Percentiles rank a stretch among this genome's conserved stretches.
phyloP scores from a whole-genome alignment of 495 filamentous ascomycete genomes.

The Penicillium tannophilum region DNA sequence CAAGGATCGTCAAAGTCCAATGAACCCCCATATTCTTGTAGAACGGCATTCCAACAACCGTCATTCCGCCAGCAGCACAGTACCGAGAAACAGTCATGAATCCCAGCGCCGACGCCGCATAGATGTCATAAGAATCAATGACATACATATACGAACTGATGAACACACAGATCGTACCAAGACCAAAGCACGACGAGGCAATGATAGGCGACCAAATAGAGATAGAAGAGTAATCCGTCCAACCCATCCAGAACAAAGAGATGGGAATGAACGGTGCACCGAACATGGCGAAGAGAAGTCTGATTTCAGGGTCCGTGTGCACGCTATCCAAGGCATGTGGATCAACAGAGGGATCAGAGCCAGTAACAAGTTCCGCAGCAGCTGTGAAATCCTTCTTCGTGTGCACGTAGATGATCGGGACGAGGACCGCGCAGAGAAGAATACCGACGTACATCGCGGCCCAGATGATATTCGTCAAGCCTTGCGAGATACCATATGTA shows the following conservation, averaged over 20 bases:
- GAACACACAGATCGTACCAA: constrained; percentile 56
- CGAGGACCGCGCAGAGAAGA: constrained; percentile 42
- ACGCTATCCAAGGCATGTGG: constrained; percentile 28
- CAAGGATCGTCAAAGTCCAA: constrained; percentile 60
- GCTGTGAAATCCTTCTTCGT: constrained; percentile 49
- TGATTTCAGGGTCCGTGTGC: constrained; percentile 48
- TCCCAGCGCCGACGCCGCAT: constrained; percentile 47
- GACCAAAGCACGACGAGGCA: constrained; percentile 54
- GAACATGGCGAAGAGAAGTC: constrained; percentile 61
- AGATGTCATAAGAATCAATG: constrained; percentile 55
- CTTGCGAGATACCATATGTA: constrained; percentile 54
- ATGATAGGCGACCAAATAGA: constrained; percentile 57
- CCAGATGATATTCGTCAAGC: constrained; percentile 60
- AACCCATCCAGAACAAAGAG: constrained; percentile 64
- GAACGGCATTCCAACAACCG: constrained; percentile 51
- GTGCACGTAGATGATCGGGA: constrained; percentile 57
- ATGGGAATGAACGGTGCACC: constrained; percentile 58
- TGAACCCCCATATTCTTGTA: constrained; percentile 57
- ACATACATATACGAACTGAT: constrained; percentile 58
- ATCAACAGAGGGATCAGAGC: constrained; percentile 10
- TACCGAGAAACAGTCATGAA: constrained; percentile 56
- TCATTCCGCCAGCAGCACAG: constrained; percentile 52
- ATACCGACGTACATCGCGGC: constrained; percentile 60
- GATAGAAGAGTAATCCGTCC: constrained; percentile 51
- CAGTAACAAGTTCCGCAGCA: constrained; percentile 14